Evolutionary conservation across 768 basidiomycete species (phyloP), one percentile per base, ranked within the genome.

Genomic region (Russula virescens): DNA sequence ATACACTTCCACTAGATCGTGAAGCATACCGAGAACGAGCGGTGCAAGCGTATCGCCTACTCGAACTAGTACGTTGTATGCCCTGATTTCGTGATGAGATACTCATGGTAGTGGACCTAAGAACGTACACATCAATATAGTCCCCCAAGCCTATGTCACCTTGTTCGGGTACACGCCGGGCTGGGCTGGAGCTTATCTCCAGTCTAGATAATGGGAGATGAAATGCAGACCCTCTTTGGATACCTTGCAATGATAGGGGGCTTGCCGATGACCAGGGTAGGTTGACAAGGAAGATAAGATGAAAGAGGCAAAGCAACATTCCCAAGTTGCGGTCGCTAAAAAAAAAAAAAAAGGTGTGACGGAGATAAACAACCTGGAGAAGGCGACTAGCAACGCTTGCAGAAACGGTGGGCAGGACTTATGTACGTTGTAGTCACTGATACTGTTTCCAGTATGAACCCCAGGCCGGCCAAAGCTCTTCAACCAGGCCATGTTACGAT

Each of bases 11-110:
- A 21, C 7, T 26, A 11, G 66, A 35, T 26, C 28, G 18, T 47
- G 6, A 23, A 43, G 23, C 77, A 59, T 63, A 88, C 87, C 87
- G 14, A 90, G 74, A 38, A 89, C 78, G 14, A 90, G 73, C 18
- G 87, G 80, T 8, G 78, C 75, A 11, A 76, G 70, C 21, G 75
- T 77, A 25, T 73, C 78, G 45, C 88, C 87, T 42, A 89, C 74
- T 34, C 76, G 78, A 23, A 88, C 71, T 23, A 83, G 75, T 23
- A 88, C 81, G 35, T 75, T 86, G 68, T 91, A 91, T 3, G 83
- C 79, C 46, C 88, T 90, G 67, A 28, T 38, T 47, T 38, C 25
- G 26, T 25, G 8, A 38, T 28, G 26, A 49, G 49, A 57, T 16
- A 60, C 53, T 8, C 18, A 5, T 34, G 38, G 23, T 26, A 21